These are phyloP conservation scores for Heritiera fomes DNA, from an alignment of 345 rosid species.

Conservation along the genomic window DNA sequence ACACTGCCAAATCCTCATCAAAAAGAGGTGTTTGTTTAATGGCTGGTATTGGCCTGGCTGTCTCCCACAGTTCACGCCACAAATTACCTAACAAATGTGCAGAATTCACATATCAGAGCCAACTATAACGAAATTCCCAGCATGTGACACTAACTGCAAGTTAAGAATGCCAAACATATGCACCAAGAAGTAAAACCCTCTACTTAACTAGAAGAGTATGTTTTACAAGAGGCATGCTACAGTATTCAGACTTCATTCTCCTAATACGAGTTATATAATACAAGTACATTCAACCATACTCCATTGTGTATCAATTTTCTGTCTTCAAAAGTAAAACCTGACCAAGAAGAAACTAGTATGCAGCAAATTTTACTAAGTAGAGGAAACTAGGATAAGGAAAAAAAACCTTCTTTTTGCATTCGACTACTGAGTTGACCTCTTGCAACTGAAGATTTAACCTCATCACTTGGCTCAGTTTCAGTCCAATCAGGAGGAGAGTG, in stretches of 20 bases:
- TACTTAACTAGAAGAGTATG: not conserved
- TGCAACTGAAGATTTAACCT: constrained; percentile 44
- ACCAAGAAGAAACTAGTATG: constrained; percentile 1
- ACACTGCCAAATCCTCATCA: constrained; percentile 96
- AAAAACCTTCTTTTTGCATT: constrained; percentile 92
- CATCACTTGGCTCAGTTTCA: constrained; percentile 51
- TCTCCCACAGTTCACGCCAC: constrained; percentile 95
- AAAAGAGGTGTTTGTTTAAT: constrained; percentile 84
- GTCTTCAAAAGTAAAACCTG: not conserved
- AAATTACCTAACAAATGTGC: constrained; percentile 62
- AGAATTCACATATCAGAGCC: constrained; percentile 1
- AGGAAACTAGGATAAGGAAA: constrained; percentile 17
- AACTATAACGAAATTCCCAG: not conserved
- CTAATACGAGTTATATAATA: not conserved
- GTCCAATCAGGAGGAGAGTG: constrained; percentile 99
- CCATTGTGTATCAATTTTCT: not conserved
- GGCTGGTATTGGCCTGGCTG: constrained; percentile 86
- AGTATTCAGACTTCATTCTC: not conserved
- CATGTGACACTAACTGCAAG: not conserved
- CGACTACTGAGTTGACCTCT: constrained; percentile 88
- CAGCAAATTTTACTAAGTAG: constrained; percentile 15
- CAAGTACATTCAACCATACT: not conserved
- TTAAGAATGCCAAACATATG: constrained; percentile 8
- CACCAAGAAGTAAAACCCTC: not conserved
- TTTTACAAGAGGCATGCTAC: not conserved